Conservation (phyloP, 164 flowering plant genomes). For the Warburgia ugandensis region DNA sequence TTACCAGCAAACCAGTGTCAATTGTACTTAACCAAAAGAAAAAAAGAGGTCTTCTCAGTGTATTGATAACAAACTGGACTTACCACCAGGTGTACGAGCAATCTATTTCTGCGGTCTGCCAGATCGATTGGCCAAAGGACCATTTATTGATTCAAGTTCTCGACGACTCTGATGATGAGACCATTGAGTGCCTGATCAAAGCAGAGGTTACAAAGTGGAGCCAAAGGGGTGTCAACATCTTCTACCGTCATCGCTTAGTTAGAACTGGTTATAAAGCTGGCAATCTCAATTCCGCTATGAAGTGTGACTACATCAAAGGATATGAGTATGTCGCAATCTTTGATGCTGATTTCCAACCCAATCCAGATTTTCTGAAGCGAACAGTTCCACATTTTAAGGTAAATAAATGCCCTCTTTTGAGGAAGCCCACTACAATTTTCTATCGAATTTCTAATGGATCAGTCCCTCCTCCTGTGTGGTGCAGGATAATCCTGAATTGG, state of each 20-base stretch:
- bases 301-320: conserved; percentile 78
- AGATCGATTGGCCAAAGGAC: conserved; percentile 84
- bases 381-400: conserved; percentile 94
- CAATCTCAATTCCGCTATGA: conserved; percentile 96
- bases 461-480: background rate
- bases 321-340: conserved; percentile 90
- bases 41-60: no score
- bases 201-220: conserved; percentile 92
- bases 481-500: conserved; percentile 82
- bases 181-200: conserved; percentile 58
- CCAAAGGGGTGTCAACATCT: conserved; percentile 63
- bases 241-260: conserved; percentile 69
- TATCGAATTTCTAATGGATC: background rate
- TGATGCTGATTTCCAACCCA: conserved; percentile 96
- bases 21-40: no score
- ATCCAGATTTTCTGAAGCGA: conserved; percentile 63
- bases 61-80: no score
- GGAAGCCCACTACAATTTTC: background rate
- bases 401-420: background rate
- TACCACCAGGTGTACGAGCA: conserved; percentile 81
- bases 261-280: conserved; percentile 99
- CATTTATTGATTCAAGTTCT: conserved; percentile 73
- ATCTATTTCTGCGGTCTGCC: conserved; percentile 88
- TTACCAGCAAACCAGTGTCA: no score
- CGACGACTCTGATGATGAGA: conserved; percentile 88